Conservation (phyloP, 139 green algal genomes). For the Micromonas pusilla region DNA sequence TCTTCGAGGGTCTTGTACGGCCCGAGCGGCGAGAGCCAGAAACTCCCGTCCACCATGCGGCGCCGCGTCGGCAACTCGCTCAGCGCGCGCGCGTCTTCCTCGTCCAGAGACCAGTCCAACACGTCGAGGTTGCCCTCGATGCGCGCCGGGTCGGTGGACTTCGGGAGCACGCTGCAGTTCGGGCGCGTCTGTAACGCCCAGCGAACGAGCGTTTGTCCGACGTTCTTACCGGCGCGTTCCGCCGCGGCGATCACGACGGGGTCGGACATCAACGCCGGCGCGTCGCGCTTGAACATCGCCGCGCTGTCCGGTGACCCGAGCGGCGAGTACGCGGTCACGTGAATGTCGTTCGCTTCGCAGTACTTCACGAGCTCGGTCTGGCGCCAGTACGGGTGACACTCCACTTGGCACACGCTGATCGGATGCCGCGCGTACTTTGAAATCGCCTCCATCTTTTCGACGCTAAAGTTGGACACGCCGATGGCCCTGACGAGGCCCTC, state of each 20-base stretch:
- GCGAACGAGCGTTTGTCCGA: constrained; percentile 70
- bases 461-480: constrained; percentile 44
- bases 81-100: constrained; percentile 54
- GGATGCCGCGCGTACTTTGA: constrained; percentile 19
- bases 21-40: constrained; percentile 54
- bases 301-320: constrained; percentile 74
- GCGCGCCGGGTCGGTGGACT: constrained; percentile 61
- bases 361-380: constrained; percentile 68
- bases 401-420: constrained; percentile 59
- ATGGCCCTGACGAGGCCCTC: constrained; percentile 40
- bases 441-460: constrained; percentile 12
- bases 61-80: constrained; percentile 33
- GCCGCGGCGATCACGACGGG: constrained; percentile 51
- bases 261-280: constrained; percentile 57
- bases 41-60: constrained; percentile 62
- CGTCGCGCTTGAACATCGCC: constrained; percentile 54
- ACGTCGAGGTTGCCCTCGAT: constrained; percentile 81
- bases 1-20: constrained; percentile 69
- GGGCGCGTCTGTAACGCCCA: constrained; percentile 73
- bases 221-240: constrained; percentile 28
- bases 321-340: constrained; percentile 84
- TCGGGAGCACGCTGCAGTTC: constrained; percentile 76
- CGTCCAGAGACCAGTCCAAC: constrained; percentile 51
- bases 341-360: constrained; percentile 56
- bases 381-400: constrained; percentile 82